Evolutionary conservation across 805 yeast genomes (phyloP), one percentile per base, ranked within the genome.

Genomic region (Zygosaccharomyces gambellarensis): DNA sequence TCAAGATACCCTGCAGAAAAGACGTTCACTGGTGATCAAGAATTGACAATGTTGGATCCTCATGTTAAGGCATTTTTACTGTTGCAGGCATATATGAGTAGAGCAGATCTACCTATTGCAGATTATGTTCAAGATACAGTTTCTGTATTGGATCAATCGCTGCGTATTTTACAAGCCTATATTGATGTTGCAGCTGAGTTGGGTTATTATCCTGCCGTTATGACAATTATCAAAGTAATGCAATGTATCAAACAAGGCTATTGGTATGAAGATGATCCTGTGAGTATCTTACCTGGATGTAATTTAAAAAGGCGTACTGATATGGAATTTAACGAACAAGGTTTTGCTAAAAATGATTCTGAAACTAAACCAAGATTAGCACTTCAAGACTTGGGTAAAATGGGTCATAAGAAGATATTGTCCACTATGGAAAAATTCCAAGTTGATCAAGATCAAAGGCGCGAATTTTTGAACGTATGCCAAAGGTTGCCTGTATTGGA

Each of bases 81-180:
- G 38, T 60, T 90, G 12, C 97, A 92, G 67, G 90, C 95, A 0
- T 92, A 92, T 62, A 75, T 92, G 45, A 81, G 89, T 7, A 74
- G 97, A 46, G 61, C 84, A 5, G 94, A 87, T 51, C 72, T 94
- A 43, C 99, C 98, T 1, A 87, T 94, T 61, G 95, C 96, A 0
- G 99, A 94, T 73, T 94, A 94, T 64, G 75, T 85, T 8, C 98
- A 92, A 63, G 99, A 94, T 67, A 90, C 96, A 0, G 81, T 90
- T 11, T 83, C 97, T 0, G 96, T 94, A 8, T 71, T 94, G 49
- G 99, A 95, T 62, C 99, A 94, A 70, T 82, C 95, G 6, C 73
- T 94, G 61, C 95, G 99, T 78, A 85, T 94, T 54, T 70, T 90
- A 47, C 99, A 94, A 64, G 97, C 98, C 0, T 85, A 79, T 57